Evolutionary conservation across 352 stramenopile genomes (phyloP), one percentile per base, ranked within the genome.

Genomic region (Elongisporangium anandrum): DNA sequence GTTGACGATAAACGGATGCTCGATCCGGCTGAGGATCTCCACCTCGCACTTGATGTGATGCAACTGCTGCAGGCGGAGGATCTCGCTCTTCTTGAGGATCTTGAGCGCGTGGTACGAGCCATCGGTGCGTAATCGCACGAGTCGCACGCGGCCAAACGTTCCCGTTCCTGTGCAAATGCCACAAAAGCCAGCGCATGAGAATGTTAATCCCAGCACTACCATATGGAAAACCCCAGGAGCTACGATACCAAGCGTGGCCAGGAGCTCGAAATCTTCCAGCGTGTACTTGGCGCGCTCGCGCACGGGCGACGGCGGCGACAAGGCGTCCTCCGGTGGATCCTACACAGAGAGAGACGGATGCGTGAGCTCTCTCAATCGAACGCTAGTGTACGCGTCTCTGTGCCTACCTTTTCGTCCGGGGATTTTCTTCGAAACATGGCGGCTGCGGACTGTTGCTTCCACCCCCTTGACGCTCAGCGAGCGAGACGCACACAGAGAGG

Each of bases 21-120:
- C 70, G 52, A 97, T 87, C 58, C 73, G 76, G 61, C 75, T 86
- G 56, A 98, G 61, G 53, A 97, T 94, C 55, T 87, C 81, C n/a
- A 97, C 81, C 62, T 98, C 92, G 64, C 88, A 96, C 59, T 96
- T 90, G 63, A 97, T 92, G 69, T 97, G 91, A 64, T 95, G 85
- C 53, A 97, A 70, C 60, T 96, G 91, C 57, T 96, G 81, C 52
- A 97, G 77, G 13, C 83, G 65, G 34, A 98, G 65, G 59, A 98
- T 95, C 56, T 95, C 82, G 53, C 77, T 86, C 70, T 98, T 98
- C 66, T 97, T 97, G 15, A 97, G 71, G 64, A 97, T 97, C 63
- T 97, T 97, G 21, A 97, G 74, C 5, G 90, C 90, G 56, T 93
- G 88, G 57, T 81, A 94, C 1, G 70, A 73, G 0, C 76, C 77